These are phyloP conservation scores for Simmondsia chinensis DNA, from an alignment of 148 eudicot species.

Conservation along the genomic window DNA sequence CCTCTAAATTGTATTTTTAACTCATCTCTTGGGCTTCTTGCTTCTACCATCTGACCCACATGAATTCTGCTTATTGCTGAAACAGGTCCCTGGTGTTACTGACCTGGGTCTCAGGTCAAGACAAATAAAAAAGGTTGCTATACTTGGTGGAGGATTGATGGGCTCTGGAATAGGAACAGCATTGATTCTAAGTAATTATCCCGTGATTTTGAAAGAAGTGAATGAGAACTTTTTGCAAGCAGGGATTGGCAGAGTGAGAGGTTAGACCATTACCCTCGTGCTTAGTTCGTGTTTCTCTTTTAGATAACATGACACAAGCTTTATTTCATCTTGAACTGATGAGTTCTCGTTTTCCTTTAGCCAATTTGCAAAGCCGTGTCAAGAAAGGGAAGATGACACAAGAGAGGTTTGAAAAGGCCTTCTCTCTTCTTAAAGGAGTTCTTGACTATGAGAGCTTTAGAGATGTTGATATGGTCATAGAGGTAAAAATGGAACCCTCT, in stretches of 20 bases:
- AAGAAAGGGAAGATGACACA: conserved; percentile 84
- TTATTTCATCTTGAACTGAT: conserved; percentile 7
- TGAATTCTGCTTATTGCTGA: background rate
- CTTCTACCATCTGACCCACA: too few relatives aligned
- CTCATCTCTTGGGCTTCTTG: too few relatives aligned
- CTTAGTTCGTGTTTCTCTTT: background rate
- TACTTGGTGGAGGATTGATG: conserved; percentile 95
- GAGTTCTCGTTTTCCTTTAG: conserved; percentile 19
- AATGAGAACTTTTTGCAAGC: conserved; percentile 66
- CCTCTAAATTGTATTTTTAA: too few relatives aligned
- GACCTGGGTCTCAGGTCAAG: conserved; percentile 73
- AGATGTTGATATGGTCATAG: conserved; percentile 97
- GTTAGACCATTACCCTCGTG: conserved; percentile 21
- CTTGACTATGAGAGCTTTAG: conserved; percentile 75
- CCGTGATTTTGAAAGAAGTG: conserved; percentile 87
- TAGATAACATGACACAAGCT: conserved; percentile 4
- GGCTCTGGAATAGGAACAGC: conserved; percentile 98
- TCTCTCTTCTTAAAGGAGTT: conserved; percentile 68
- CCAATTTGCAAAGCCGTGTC: conserved; percentile 80
- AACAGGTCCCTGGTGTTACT: conserved; percentile 86
- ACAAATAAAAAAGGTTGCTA: conserved; percentile 69
- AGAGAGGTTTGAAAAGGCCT: conserved; percentile 68
- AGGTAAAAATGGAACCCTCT: conserved; percentile 54
- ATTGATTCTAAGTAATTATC: conserved; percentile 59
- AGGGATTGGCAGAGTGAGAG: conserved; percentile 76